phyloP scores from a whole-genome alignment of 106 monocot species.

The Chionographis japonica region DNA sequence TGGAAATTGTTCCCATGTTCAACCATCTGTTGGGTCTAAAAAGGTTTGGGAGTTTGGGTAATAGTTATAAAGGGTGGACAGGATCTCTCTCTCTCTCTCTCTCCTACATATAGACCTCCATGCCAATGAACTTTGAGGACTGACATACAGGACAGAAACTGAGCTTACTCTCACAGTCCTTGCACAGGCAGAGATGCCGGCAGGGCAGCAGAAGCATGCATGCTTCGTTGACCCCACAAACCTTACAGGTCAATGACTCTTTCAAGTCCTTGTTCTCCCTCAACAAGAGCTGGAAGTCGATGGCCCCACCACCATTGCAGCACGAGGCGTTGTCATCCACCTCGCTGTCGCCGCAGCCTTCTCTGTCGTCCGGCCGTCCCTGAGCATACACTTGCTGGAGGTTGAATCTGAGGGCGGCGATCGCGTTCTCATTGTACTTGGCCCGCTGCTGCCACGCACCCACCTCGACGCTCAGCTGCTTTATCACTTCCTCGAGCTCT shows the following conservation, averaged over 20 bases:
- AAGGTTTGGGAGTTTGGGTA: no score
- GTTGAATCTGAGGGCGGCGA: conserved; percentile 54
- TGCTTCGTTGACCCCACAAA: conserved; percentile 57
- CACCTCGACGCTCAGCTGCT: conserved; percentile 46
- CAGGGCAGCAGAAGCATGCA: conserved; percentile 85
- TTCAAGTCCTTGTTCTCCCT: conserved; percentile 38
- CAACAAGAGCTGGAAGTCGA: conserved; percentile 25
- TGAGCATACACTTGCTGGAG: conserved; percentile 65
- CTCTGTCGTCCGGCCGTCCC: conserved; percentile 40
- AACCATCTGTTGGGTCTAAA: no score
- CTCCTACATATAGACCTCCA: conserved; percentile 72
- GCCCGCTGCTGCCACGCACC: conserved; percentile 73
- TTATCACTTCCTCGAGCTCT: conserved; percentile 80
- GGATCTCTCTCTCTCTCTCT: background rate
- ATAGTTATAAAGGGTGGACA: no score
- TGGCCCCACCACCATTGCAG: conserved; percentile 43
- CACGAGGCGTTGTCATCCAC: conserved; percentile 67
- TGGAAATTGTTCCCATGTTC: no score
- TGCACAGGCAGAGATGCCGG: conserved; percentile 86
- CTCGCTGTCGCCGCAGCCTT: conserved; percentile 89
- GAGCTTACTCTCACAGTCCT: conserved; percentile 79
- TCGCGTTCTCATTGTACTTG: conserved; percentile 69
- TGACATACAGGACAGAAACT: conserved; percentile 80
- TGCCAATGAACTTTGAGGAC: conserved; percentile 67
- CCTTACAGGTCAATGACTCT: conserved; percentile 45